Conservation (phyloP, 108 stramenopile species). For the Parmales sp. region DNA sequence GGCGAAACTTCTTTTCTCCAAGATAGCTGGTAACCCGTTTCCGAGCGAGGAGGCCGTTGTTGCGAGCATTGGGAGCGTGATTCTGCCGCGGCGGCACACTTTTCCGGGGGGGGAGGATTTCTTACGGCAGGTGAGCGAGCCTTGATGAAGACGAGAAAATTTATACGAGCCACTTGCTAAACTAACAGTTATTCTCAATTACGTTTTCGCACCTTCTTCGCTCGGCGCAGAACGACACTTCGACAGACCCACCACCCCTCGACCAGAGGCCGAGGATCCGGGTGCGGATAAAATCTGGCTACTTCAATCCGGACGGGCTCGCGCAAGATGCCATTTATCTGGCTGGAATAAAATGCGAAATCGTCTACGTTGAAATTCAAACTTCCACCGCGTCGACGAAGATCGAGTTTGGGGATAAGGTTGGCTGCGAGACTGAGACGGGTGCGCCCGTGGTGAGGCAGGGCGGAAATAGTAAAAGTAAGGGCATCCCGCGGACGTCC, state of each 20-base stretch:
- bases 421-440: not conserved
- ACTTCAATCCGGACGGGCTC: not conserved
- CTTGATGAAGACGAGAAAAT: not conserved
- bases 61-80: not conserved
- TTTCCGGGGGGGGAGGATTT: conserved; percentile 11
- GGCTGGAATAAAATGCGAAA: not conserved
- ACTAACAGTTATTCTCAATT: not conserved
- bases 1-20: not conserved
- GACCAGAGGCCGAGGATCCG: not conserved
- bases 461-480: too few species aligned
- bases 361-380: not conserved
- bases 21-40: not conserved
- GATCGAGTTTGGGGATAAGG: not conserved
- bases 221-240: not conserved
- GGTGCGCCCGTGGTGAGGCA: too few species aligned
- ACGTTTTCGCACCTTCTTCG: not conserved
- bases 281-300: not conserved
- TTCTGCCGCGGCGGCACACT: not conserved
- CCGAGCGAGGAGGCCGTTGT: not conserved
- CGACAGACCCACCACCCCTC: not conserved
- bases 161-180: not conserved
- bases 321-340: not conserved
- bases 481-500: not conserved
- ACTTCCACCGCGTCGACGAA: not conserved
- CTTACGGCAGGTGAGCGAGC: not conserved